phyloP scores from a whole-genome alignment of 768 basidiomycete species.

The Kwoniella shandongensis region DNA sequence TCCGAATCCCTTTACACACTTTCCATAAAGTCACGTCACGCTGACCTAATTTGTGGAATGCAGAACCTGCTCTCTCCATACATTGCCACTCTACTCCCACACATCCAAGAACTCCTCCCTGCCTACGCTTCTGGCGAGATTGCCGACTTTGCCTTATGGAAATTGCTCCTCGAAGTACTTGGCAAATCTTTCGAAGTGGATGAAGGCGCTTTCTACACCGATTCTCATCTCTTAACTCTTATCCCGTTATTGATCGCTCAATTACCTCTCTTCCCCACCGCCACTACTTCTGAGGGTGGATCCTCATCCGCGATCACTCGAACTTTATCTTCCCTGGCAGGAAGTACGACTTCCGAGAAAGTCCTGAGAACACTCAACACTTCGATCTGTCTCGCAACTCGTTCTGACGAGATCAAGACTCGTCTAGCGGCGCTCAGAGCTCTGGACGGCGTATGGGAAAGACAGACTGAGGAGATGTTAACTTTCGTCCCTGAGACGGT shows the following conservation, averaged over 20 bases:
- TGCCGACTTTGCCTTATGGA: conserved; percentile 63
- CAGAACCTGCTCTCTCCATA: conserved; percentile 79
- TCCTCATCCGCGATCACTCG: conserved; percentile 52
- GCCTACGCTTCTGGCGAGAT: conserved; percentile 55
- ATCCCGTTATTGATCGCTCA: conserved; percentile 62
- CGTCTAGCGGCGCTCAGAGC: conserved; percentile 70
- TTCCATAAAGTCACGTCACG: conserved; percentile 1
- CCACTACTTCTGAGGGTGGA: conserved; percentile 6
- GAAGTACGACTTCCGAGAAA: conserved; percentile 62
- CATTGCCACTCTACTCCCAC: conserved; percentile 71
- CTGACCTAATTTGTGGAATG: conserved; percentile 57
- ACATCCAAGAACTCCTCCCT: conserved; percentile 66
- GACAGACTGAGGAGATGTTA: conserved; percentile 72
- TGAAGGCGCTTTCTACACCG: conserved; percentile 88
- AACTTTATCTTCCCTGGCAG: conserved; percentile 58
- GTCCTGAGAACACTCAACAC: conserved; percentile 80
- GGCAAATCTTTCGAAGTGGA: conserved; percentile 72
- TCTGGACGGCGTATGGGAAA: conserved; percentile 71
- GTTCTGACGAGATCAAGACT: conserved; percentile 72
- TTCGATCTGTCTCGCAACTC: conserved; percentile 80
- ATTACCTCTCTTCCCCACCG: conserved; percentile 59
- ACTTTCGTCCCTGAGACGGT: conserved; percentile 75
- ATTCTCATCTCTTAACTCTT: conserved; percentile 70
- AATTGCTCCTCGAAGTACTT: conserved; percentile 62
- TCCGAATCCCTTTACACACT: neutral